These are phyloP conservation scores for Aureobasidium mangrovei DNA, from an alignment of 2,329 filamentous ascomycete species.

Conservation along the genomic window DNA sequence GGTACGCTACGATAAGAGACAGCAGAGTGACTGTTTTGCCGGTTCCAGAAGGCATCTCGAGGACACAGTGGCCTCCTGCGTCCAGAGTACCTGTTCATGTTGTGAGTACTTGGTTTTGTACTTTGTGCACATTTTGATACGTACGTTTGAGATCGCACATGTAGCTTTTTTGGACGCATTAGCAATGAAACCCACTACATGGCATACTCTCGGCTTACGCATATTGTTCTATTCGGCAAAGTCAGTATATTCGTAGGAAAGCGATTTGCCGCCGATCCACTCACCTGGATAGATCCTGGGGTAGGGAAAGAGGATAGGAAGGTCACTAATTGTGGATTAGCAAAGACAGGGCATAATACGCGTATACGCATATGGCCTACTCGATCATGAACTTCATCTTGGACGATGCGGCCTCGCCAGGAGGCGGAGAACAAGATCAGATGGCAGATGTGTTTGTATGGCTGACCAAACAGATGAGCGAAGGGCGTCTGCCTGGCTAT, in stretches of 20 bases:
- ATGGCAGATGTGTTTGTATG: constrained; percentile 3
- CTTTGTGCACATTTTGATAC: constrained; percentile 1
- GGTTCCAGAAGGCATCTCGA: constrained; percentile 98
- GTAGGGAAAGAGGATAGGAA: constrained; percentile 66
- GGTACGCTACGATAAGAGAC: constrained; percentile 93
- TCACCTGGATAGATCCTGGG: constrained; percentile 58
- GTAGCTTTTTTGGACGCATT: constrained; percentile 38
- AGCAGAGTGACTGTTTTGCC: constrained; percentile 94
- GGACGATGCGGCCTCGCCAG: constrained; percentile 14
- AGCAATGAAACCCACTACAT: background rate
- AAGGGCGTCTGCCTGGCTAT: background rate
- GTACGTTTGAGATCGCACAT: constrained; percentile 73
- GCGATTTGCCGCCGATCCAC: constrained; percentile 1
- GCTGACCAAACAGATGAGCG: constrained; percentile 7
- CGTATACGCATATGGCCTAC: constrained; percentile 33
- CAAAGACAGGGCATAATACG: background rate
- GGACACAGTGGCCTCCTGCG: constrained; percentile 84
- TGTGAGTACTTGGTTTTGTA: background rate
- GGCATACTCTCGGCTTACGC: constrained; percentile 34
- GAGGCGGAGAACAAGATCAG: background rate
- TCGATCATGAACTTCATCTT: constrained; percentile 75
- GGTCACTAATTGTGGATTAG: constrained; percentile 40
- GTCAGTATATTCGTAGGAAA: constrained; percentile 6
- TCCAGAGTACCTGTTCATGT: constrained; percentile 61
- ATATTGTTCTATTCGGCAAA: constrained; percentile 49